phyloP scores from a whole-genome alignment of 495 filamentous ascomycete genomes.

The Penicillium waksmanii region DNA sequence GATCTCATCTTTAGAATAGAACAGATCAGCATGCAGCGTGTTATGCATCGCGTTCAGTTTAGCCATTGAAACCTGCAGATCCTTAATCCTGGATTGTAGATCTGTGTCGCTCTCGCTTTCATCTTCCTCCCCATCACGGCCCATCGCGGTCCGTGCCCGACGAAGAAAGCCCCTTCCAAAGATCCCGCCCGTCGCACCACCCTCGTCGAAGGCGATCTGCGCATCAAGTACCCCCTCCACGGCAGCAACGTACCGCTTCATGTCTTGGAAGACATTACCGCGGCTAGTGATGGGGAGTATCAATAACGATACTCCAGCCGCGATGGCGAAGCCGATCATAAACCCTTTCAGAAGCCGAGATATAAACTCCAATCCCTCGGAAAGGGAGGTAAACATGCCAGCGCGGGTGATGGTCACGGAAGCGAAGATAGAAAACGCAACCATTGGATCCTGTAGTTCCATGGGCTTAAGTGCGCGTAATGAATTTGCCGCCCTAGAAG shows the following conservation, averaged over 20 bases:
- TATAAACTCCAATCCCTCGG: slow-evolving; percentile 55
- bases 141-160: slow-evolving; percentile 29
- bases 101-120: slow-evolving; percentile 42
- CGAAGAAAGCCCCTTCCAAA: slow-evolving; percentile 27
- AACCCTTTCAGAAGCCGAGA: slow-evolving; percentile 62
- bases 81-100: slow-evolving; percentile 35
- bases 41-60: slow-evolving; percentile 61
- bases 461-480: slow-evolving; percentile 64
- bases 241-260: slow-evolving; percentile 54
- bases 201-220: slow-evolving; percentile 61
- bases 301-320: slow-evolving; percentile 63
- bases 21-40: slow-evolving; percentile 67
- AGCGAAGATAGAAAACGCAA: slow-evolving; percentile 70
- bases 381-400: slow-evolving; percentile 52
- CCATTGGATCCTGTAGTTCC: slow-evolving; percentile 68
- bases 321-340: slow-evolving; percentile 67
- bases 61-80: slow-evolving; percentile 50
- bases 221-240: slow-evolving; percentile 56
- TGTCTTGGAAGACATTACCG: slow-evolving; percentile 57
- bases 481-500: slow-evolving; percentile 33
- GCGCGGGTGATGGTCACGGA: slow-evolving; percentile 57
- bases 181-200: slow-evolving; percentile 27
- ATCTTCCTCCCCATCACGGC: slow-evolving; percentile 18
- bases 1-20: slow-evolving; percentile 73
- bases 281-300: slow-evolving; percentile 68